Conservation (phyloP, 164 flowering plant genomes). For the Macadamia tetraphylla region DNA sequence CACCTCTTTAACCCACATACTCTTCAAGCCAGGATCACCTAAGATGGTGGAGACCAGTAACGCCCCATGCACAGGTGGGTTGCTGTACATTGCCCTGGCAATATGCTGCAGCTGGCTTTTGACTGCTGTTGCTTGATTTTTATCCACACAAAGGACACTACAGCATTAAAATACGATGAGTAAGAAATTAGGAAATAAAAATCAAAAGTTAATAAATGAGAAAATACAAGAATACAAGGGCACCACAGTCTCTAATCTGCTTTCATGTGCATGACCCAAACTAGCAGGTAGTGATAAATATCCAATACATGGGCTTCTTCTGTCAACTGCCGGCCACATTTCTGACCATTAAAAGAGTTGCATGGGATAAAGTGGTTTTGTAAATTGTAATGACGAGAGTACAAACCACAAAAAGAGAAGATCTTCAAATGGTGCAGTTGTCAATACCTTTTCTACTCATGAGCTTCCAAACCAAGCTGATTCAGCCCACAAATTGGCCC, state of each 20-base stretch:
- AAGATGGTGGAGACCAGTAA: slow-evolving; percentile 29
- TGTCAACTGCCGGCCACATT: too few relatives aligned
- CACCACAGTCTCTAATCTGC: background rate
- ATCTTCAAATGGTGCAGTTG: too few relatives aligned
- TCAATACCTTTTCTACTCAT: too few relatives aligned
- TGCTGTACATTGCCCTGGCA: slow-evolving; percentile 30
- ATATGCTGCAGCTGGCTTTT: slow-evolving; percentile 28
- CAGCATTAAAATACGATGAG: background rate
- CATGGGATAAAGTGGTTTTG: too few relatives aligned
- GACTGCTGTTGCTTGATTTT: slow-evolving; percentile 23
- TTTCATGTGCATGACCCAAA: too few relatives aligned
- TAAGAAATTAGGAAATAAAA: background rate
- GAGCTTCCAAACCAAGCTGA: too few relatives aligned
- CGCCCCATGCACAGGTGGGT: slow-evolving; percentile 32
- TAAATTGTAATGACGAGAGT: too few relatives aligned
- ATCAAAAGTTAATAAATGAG: background rate
- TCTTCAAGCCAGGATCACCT: slow-evolving; percentile 19
- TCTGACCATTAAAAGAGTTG: too few relatives aligned
- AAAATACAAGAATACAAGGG: background rate
- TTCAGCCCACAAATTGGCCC: too few relatives aligned
- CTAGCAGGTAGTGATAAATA: too few relatives aligned
- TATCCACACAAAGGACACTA: slow-evolving; percentile 23
- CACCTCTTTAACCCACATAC: slow-evolving; percentile 24
- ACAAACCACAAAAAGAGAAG: too few relatives aligned
- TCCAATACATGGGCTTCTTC: too few relatives aligned